phyloP scores from a whole-genome alignment of 1,284 basidiomycete genomes.

The Baeospora myosura region DNA sequence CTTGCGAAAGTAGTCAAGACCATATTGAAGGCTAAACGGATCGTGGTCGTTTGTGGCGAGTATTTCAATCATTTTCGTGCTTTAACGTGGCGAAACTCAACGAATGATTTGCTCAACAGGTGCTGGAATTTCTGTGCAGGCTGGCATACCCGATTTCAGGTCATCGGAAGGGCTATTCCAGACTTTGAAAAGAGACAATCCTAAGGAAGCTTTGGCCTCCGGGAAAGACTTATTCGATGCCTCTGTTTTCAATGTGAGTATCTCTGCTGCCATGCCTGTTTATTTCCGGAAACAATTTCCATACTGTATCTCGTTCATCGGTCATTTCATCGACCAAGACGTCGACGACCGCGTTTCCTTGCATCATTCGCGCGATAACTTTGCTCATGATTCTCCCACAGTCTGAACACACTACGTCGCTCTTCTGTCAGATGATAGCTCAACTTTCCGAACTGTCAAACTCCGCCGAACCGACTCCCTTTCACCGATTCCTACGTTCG shows the following conservation, averaged over 20 bases:
- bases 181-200: slow-evolving; percentile 71
- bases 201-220: slow-evolving; percentile 63
- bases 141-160: slow-evolving; percentile 90
- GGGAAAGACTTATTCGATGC: slow-evolving; percentile 92
- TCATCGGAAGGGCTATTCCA: slow-evolving; percentile 80
- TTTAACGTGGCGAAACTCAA: slow-evolving; percentile 11
- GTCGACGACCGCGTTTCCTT: no score
- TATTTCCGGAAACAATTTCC: no score
- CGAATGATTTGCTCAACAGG: slow-evolving; percentile 42
- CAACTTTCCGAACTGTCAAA: slow-evolving; percentile 70
- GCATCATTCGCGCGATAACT: no score
- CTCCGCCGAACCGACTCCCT: slow-evolving; percentile 73
- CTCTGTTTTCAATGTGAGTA: slow-evolving; percentile 78
- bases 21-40: slow-evolving; percentile 70
- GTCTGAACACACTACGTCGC: slow-evolving; percentile 67
- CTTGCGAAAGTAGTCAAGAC: slow-evolving; percentile 50
- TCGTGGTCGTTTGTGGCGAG: slow-evolving; percentile 83
- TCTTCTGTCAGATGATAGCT: slow-evolving; percentile 88
- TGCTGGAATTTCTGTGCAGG: slow-evolving; percentile 86
- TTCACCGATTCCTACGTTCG: slow-evolving; percentile 70
- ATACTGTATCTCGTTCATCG: no score
- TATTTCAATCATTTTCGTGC: slow-evolving; percentile 1
- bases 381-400: slow-evolving; percentile 23
- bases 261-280: neutral
- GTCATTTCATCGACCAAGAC: no score